Percentiles rank a stretch among this genome's conserved stretches.
Evolutionary conservation across 1,139 yeast species (phyloP).

Genomic region (Taphrina communis): DNA sequence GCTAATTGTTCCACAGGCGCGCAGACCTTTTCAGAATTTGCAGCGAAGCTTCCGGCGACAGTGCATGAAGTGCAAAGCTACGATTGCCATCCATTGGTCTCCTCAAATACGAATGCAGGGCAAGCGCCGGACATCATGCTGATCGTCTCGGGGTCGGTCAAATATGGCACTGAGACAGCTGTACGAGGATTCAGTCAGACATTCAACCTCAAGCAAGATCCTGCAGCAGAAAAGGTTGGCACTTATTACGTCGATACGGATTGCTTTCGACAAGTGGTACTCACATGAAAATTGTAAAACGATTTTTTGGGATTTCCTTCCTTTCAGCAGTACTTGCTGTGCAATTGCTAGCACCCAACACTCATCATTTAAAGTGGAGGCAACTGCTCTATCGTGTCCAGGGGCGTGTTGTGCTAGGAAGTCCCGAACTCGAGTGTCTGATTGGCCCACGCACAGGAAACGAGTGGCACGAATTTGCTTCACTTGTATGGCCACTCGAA

Average conservation of each 20-base stretch:
- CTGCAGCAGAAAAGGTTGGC: conserved; percentile 39
- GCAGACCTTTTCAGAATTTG: conserved; percentile 33
- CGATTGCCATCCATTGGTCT: conserved; percentile 42
- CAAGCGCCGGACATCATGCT: conserved; percentile 40
- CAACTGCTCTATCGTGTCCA: no score
- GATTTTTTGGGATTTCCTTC: no score
- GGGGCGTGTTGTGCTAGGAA: no score
- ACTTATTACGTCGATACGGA: conserved; percentile 42
- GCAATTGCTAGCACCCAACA: no score
- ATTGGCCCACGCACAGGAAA: no score
- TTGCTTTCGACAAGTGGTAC: conserved; percentile 41
- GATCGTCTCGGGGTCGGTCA: conserved; percentile 42
- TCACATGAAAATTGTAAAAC: conserved; percentile 15
- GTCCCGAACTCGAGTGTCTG: no score
- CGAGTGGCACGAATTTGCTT: no score
- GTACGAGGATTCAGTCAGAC: conserved; percentile 41
- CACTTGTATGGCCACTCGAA: neutral
- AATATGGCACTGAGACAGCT: conserved; percentile 39
- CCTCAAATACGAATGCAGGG: conserved; percentile 37
- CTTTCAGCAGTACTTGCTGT: no score
- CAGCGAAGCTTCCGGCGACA: conserved; percentile 37
- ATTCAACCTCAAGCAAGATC: conserved; percentile 41
- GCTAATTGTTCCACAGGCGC: conserved; percentile 23
- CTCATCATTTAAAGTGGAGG: no score
- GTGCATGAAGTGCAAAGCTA: conserved; percentile 40